A percentile compares a stretch with the other conserved stretches of the same genome.
Evolutionary conservation across 2,329 filamentous ascomycete genomes (phyloP).

Genomic region (Aspergillus costaricaensis): DNA sequence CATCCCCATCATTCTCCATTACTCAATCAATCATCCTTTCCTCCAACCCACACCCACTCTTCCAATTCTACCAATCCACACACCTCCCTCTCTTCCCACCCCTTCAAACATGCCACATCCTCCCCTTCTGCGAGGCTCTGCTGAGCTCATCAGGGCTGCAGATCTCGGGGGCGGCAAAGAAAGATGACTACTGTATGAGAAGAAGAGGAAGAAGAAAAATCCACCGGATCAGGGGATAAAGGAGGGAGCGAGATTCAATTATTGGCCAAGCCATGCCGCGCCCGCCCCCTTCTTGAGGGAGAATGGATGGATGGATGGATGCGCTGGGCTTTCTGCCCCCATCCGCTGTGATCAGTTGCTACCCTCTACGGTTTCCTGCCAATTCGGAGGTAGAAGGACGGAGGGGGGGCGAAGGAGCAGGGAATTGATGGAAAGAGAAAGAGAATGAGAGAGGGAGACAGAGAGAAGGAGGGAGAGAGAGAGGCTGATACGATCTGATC

Average conservation of each 20-base stretch:
- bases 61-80: background rate
- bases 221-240: background rate
- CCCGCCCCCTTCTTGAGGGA: background rate
- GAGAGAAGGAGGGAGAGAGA: background rate
- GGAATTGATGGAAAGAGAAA: background rate
- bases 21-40: background rate
- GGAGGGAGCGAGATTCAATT: background rate
- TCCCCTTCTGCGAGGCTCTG: constrained; percentile 5
- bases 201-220: background rate
- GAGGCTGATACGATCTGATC: background rate
- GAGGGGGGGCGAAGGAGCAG: background rate
- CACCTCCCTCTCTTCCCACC: background rate
- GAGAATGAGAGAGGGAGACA: too few relatives aligned
- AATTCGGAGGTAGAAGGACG: background rate
- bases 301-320: background rate
- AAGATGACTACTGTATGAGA: background rate
- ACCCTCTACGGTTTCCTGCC: background rate
- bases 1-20: constrained; percentile 1
- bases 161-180: background rate
- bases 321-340: constrained; percentile 1
- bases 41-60: constrained; percentile 7
- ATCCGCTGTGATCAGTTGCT: background rate
- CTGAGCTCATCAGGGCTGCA: background rate
- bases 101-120: constrained; percentile 6
- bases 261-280: constrained; percentile 4